Evolutionary conservation across 2,329 filamentous ascomycete genomes (phyloP).

Genomic region (Fusarium fracticaudum): DNA sequence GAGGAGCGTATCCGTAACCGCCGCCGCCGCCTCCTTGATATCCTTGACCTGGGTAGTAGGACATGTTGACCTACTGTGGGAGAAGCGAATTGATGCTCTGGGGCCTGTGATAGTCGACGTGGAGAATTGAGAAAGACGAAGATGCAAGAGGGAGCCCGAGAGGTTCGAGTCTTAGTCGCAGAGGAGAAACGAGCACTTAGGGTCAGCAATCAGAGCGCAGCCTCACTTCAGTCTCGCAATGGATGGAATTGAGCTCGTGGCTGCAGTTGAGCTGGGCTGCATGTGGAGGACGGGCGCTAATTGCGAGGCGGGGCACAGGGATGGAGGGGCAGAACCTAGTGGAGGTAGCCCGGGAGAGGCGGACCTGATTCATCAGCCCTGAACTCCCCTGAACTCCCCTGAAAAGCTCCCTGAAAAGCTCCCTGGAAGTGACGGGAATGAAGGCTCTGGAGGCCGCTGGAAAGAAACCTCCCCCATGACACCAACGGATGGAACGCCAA

Average conservation of each 20-base stretch:
- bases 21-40: constrained; percentile 52
- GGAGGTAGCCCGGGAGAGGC: not conserved
- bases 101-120: constrained; percentile 1
- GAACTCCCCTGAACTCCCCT: constrained; percentile 2
- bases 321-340: constrained; percentile 8
- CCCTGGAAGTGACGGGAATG: constrained; percentile 6
- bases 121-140: constrained; percentile 1
- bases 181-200: constrained; percentile 16
- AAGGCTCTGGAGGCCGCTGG: constrained; percentile 28
- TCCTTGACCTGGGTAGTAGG: constrained; percentile 55
- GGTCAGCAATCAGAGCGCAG: constrained; percentile 7
- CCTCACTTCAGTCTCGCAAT: constrained; percentile 9
- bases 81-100: constrained; percentile 1
- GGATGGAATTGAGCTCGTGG: not conserved
- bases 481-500: constrained; percentile 16
- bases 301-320: constrained; percentile 9
- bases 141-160: constrained; percentile 18
- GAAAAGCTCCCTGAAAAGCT: not conserved
- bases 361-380: constrained; percentile 20
- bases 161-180: not conserved
- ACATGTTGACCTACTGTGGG: constrained; percentile 44
- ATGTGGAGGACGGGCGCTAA: constrained; percentile 27
- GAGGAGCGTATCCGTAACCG: constrained; percentile 43
- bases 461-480: not conserved
- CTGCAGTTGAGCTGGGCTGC: not conserved